Evolutionary conservation across 179 eudicot species (phyloP), one percentile per base, ranked within the genome.

Genomic region (Vitellaria paradoxa): DNA sequence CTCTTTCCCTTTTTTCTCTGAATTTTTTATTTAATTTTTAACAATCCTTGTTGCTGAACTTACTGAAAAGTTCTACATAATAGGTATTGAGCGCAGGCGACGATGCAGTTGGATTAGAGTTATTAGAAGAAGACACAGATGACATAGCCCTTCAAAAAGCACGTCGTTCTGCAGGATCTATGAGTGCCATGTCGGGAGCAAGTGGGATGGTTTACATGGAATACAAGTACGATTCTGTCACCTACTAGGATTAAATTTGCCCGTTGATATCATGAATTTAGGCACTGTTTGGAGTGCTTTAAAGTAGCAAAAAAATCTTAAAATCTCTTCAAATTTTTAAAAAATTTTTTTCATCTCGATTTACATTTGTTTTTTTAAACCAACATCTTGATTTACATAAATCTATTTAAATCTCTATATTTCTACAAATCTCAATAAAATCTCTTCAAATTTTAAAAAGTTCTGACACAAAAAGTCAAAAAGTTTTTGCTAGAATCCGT

Each of bases 161-260:
- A 45, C 92, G 96, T 62, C 97, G 98, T 37, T 79, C 84, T 11
- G 83, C 62, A 62, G 97, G 97, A 37, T 94, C 99, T 45, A 93
- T 96, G 99, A 96, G 99, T 83, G 88, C 88, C 79, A 92, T 96
- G 97, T 96, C 99, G 0, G 99, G 98, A 72, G 97, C 99, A n/a
- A 85, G 57, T 61, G 97, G 99, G 73, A 94, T 87, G 97, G 87
- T 91, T 68, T 96, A 94, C 84, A 92, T 93, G 97, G 99, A 96
- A 83, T 96, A 92, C 88, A 87, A 76, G 98, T 96, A 84, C 70
- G 92, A 10, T 60, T 67, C 7, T 62, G 20, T 45, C 17, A 1
- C 64, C 23, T 66, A 26, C 18, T 30, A 23, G 9, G 26, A 60
- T 24, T 12, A 30, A 21, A 21, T 53, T 7, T 71, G 6, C 60